These are phyloP conservation scores for Pestalotiopsis sp. DNA, from an alignment of 2,329 filamentous ascomycete genomes.

Conservation along the genomic window DNA sequence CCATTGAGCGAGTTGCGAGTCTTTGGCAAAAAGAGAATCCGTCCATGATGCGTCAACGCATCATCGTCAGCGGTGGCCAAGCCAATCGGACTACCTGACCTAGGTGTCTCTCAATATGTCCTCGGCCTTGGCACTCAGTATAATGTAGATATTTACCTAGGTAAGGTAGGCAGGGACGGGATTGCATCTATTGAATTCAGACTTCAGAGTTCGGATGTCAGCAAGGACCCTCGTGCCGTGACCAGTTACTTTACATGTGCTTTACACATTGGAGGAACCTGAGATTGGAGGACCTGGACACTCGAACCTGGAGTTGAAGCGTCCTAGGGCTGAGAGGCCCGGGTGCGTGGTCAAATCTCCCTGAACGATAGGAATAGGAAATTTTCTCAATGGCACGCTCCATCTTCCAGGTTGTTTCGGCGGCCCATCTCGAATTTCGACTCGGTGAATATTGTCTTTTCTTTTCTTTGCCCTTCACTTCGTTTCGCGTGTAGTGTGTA, in stretches of 20 bases:
- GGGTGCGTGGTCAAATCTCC: neutral
- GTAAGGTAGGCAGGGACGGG: too few species aligned
- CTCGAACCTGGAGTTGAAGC: too few species aligned
- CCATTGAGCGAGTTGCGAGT: neutral
- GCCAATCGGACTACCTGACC: neutral
- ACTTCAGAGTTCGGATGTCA: too few species aligned
- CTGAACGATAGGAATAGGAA: neutral
- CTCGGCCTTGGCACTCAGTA: neutral
- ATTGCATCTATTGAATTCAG: too few species aligned
- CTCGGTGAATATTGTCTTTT: neutral
- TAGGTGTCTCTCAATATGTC: neutral
- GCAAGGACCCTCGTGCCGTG: too few species aligned
- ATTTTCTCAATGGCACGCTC: neutral
- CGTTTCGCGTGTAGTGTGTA: neutral
- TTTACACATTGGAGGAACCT: too few species aligned
- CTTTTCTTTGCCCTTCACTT: neutral
- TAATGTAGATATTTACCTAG: neutral
- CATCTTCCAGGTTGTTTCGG: neutral
- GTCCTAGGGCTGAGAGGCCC: neutral
- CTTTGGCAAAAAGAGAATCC: neutral
- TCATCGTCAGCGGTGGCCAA: neutral
- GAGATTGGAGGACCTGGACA: too few species aligned
- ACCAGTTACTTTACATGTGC: too few species aligned
- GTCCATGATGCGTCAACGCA: conserved; percentile 1
- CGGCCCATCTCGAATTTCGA: neutral